A percentile compares a stretch with the other conserved stretches of the same genome.
These are phyloP conservation scores for Calonectria pauciramosa DNA, from an alignment of 2,329 filamentous ascomycete species.

Conservation along the genomic window DNA sequence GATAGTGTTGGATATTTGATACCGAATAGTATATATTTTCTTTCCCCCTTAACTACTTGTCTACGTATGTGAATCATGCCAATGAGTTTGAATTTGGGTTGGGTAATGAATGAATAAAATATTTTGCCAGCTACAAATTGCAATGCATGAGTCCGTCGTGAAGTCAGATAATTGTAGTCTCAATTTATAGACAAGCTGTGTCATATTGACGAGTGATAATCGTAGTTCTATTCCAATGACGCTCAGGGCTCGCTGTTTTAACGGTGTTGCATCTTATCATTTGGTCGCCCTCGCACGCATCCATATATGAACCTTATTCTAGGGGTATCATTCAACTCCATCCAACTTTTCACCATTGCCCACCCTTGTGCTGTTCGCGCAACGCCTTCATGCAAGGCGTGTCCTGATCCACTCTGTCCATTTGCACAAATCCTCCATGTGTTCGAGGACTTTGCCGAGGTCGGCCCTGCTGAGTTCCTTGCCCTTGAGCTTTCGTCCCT, in stretches of 20 bases:
- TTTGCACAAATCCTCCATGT: slow-evolving; percentile 65
- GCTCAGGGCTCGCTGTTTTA: background rate
- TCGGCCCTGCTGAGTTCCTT: slow-evolving; percentile 56
- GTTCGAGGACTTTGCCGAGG: slow-evolving; percentile 61
- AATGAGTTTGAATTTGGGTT: background rate
- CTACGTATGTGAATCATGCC: background rate
- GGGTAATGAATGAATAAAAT: background rate
- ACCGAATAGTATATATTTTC: slow-evolving; percentile 14
- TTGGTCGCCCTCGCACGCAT: background rate
- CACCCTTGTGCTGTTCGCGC: background rate
- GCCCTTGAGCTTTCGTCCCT: slow-evolving; percentile 48
- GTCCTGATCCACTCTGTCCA: slow-evolving; percentile 68
- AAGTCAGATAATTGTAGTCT: background rate
- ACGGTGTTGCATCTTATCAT: background rate
- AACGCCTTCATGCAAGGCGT: slow-evolving; percentile 46
- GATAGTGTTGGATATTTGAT: slow-evolving; percentile 22
- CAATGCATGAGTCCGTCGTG: background rate
- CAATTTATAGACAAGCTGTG: background rate
- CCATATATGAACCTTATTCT: slow-evolving; percentile 19
- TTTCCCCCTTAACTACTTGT: background rate
- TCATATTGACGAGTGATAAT: background rate
- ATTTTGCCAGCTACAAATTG: background rate
- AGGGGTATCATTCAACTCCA: slow-evolving; percentile 44
- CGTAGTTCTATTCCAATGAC: background rate
- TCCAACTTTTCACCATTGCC: slow-evolving; percentile 8